These are phyloP conservation scores for Arthrobotrys iridis DNA, from an alignment of 2,329 filamentous ascomycete species.

Conservation along the genomic window DNA sequence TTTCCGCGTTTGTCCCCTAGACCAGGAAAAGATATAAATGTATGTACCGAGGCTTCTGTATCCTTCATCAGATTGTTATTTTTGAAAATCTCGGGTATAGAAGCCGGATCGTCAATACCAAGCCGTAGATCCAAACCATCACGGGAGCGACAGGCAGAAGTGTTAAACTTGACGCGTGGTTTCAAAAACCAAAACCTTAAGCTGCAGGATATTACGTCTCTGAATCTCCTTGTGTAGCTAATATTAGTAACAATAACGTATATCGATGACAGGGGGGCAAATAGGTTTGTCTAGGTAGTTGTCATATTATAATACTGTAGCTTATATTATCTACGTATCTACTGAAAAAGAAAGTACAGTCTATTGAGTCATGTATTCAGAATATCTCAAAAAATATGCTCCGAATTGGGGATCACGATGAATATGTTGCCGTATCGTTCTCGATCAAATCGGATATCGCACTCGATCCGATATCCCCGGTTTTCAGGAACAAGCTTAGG, in stretches of 20 bases:
- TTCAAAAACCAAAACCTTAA: not conserved
- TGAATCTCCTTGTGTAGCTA: not conserved
- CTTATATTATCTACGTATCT: not conserved
- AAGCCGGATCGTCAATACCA: not conserved
- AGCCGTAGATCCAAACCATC: not conserved
- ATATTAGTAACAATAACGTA: not conserved
- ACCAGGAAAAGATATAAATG: not conserved
- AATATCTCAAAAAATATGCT: not conserved
- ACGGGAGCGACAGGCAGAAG: no score
- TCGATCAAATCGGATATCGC: conserved; percentile 2
- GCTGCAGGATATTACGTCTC: not conserved
- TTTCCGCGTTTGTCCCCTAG: no score
- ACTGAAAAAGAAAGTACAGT: conserved; percentile 3
- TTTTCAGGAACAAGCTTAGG: conserved; percentile 13
- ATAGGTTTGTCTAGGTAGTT: no score
- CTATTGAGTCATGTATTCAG: conserved; percentile 5
- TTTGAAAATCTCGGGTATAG: not conserved
- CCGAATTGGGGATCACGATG: conserved; percentile 4
- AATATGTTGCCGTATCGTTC: not conserved
- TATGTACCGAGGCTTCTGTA: not conserved
- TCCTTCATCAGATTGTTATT: not conserved
- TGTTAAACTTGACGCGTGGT: not conserved
- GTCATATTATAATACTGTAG: not conserved
- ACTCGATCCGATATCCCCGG: conserved; percentile 10
- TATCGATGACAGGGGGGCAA: not conserved